A percentile compares a stretch with the other conserved stretches of the same genome.
Evolutionary conservation across 1,284 basidiomycete genomes (phyloP).

Genomic region (Puccinia coronata): DNA sequence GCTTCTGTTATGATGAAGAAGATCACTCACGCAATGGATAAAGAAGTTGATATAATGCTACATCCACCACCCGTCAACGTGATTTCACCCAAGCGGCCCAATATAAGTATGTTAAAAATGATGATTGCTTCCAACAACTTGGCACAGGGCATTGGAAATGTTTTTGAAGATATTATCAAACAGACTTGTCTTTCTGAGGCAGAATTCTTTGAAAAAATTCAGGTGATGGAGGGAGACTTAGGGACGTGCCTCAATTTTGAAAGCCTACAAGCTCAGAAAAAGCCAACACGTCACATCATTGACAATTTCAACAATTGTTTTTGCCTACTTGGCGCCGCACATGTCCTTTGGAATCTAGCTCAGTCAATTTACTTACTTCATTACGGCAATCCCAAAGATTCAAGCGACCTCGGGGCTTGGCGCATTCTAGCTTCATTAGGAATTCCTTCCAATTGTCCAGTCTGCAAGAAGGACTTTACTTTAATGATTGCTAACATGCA

Average conservation of each 20-base stretch:
- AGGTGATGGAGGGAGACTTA: conserved; percentile 21
- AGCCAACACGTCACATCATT: neutral
- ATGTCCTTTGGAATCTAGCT: conserved; percentile 10
- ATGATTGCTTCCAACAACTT: conserved; percentile 33
- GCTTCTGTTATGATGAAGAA: neutral
- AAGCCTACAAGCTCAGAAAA: neutral
- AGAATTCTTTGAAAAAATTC: neutral
- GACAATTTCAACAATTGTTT: neutral
- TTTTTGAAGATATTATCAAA: neutral
- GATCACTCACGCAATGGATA: neutral
- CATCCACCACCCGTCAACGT: neutral
- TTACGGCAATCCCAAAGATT: neutral
- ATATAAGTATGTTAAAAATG: conserved; percentile 24
- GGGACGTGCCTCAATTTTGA: conserved; percentile 15
- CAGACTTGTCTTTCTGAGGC: neutral
- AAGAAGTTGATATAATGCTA: neutral
- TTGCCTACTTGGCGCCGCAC: neutral
- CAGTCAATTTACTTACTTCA: neutral
- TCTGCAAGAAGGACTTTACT: conserved; percentile 10
- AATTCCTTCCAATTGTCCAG: neutral
- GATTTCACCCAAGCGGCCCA: neutral
- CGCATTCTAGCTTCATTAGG: neutral
- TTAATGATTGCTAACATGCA: conserved; percentile 1
- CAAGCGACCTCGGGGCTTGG: conserved; percentile 5
- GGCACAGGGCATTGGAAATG: neutral